A percentile compares a stretch with the other conserved stretches of the same genome.
Evolutionary conservation across 1,139 yeast genomes (phyloP).

Genomic region (Taphrina deformans): DNA sequence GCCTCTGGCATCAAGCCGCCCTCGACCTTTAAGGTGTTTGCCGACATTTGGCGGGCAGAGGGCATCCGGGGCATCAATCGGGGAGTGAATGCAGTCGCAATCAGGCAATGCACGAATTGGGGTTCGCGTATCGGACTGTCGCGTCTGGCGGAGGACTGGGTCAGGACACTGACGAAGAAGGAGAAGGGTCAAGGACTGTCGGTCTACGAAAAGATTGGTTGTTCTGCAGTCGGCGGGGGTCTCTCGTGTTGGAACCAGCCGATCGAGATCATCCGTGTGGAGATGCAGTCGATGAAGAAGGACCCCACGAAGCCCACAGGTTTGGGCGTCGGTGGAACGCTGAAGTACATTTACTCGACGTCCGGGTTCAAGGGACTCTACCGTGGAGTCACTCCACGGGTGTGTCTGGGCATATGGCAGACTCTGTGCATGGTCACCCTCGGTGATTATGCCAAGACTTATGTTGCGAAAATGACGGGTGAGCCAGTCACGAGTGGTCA

Average conservation of each 20-base stretch:
- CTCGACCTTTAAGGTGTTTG: slow-evolving; percentile 80
- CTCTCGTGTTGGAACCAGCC: slow-evolving; percentile 99
- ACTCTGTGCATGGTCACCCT: slow-evolving; percentile 99
- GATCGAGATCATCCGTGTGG: slow-evolving; percentile 84
- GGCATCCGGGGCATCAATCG: slow-evolving; percentile 93
- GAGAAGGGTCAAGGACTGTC: slow-evolving; percentile 61
- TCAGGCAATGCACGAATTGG: slow-evolving; percentile 98
- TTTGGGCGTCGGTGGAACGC: slow-evolving; percentile 73
- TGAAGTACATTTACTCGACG: slow-evolving; percentile 74
- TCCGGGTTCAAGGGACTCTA: slow-evolving; percentile 89
- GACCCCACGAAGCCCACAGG: slow-evolving; percentile 97
- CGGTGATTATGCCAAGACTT: slow-evolving; percentile 77
- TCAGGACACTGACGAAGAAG: slow-evolving; percentile 65
- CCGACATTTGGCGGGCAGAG: slow-evolving; percentile 75
- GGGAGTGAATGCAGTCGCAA: slow-evolving; percentile 99
- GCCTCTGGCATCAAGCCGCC: slow-evolving; percentile 68
- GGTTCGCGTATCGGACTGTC: slow-evolving; percentile 94
- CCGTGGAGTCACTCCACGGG: slow-evolving; percentile 95
- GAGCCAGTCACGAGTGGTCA: slow-evolving; percentile 55
- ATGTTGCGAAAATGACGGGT: slow-evolving; percentile 60
- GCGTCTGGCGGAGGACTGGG: slow-evolving; percentile 83
- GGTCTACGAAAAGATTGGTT: slow-evolving; percentile 76
- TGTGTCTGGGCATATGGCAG: slow-evolving; percentile 97
- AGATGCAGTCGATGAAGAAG: slow-evolving; percentile 89
- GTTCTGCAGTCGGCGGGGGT: slow-evolving; percentile 95